phyloP scores from a whole-genome alignment of 2,329 filamentous ascomycete genomes.

The Boeremia exigua region DNA sequence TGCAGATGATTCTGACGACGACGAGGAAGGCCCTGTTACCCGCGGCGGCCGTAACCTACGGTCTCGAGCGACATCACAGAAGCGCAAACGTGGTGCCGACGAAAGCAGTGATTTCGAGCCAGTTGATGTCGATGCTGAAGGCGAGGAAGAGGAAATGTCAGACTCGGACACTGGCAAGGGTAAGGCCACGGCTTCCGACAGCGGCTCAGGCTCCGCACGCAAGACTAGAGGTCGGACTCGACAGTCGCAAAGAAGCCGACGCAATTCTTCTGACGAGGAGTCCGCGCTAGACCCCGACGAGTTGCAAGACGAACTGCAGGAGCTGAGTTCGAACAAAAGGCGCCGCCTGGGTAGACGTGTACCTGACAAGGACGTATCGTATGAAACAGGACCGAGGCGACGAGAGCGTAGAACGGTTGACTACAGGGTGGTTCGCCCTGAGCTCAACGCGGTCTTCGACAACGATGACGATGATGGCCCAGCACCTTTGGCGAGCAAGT shows the following conservation, averaged over 20 bases:
- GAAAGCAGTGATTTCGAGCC: slow-evolving; percentile 71
- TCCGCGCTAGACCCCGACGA: slow-evolving; percentile 55
- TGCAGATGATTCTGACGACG: slow-evolving; percentile 58
- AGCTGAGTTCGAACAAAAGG: slow-evolving; percentile 60
- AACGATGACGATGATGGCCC: slow-evolving; percentile 74
- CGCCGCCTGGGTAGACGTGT: slow-evolving; percentile 40
- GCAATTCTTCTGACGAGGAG: slow-evolving; percentile 56
- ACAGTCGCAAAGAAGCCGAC: slow-evolving; percentile 54
- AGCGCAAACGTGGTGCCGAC: slow-evolving; percentile 52
- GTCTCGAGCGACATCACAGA: slow-evolving; percentile 39
- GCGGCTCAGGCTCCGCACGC: slow-evolving; percentile 51
- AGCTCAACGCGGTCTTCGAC: slow-evolving; percentile 73
- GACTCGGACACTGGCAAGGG: slow-evolving; percentile 57
- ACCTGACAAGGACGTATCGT: slow-evolving; percentile 54
- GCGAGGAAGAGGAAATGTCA: slow-evolving; percentile 61
- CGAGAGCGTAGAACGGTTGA: slow-evolving; percentile 73
- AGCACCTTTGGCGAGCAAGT: slow-evolving; percentile 71
- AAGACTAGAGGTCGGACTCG: slow-evolving; percentile 56
- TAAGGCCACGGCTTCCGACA: slow-evolving; percentile 47
- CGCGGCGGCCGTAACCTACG: slow-evolving; percentile 52
- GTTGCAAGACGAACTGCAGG: slow-evolving; percentile 63
- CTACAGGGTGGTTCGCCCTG: slow-evolving; percentile 83
- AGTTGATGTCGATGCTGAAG: slow-evolving; percentile 62
- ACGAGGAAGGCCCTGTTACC: slow-evolving; percentile 63
- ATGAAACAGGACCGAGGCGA: slow-evolving; percentile 64